These are phyloP conservation scores for Coniella vitis DNA, from an alignment of 2,329 filamentous ascomycete genomes.

Conservation along the genomic window DNA sequence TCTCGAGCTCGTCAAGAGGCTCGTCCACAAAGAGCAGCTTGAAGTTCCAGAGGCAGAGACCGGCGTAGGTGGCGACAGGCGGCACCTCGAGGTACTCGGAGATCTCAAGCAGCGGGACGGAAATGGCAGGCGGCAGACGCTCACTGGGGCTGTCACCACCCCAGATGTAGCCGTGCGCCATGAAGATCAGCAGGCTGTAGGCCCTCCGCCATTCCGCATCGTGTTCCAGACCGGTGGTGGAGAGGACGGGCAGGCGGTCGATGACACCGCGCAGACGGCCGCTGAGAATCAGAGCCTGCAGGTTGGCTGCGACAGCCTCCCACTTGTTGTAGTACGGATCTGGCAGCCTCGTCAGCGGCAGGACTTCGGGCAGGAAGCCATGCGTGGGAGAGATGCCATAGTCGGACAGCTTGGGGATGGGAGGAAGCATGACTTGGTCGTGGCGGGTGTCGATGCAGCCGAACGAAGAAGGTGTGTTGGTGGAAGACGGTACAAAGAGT, in stretches of 20 bases:
- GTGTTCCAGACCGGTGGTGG: constrained; percentile 71
- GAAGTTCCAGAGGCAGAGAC: constrained; percentile 93
- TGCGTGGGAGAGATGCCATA: constrained; percentile 73
- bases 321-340: constrained; percentile 92
- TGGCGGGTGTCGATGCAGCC: constrained; percentile 1
- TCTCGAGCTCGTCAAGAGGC: constrained; percentile 74
- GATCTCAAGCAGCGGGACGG: constrained; percentile 72
- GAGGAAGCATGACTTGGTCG: constrained; percentile 44
- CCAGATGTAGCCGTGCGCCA: constrained; percentile 95
- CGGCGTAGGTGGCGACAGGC: constrained; percentile 89
- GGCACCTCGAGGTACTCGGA: constrained; percentile 77
- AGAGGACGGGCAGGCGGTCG: constrained; percentile 74
- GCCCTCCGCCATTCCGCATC: constrained; percentile 91
- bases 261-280: constrained; percentile 75
- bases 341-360: constrained; percentile 73
- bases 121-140: constrained; percentile 70
- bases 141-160: constrained; percentile 78
- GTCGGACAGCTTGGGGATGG: constrained; percentile 59
- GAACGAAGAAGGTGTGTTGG: constrained; percentile 1
- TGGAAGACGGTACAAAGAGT: constrained; percentile 22
- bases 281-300: constrained; percentile 81
- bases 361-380: constrained; percentile 80
- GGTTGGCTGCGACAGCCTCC: constrained; percentile 79
- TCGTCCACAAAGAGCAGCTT: constrained; percentile 84
- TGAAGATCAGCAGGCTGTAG: constrained; percentile 84